These are phyloP conservation scores for Leccinellum luteum DNA, from an alignment of 768 basidiomycete species.

Conservation along the genomic window DNA sequence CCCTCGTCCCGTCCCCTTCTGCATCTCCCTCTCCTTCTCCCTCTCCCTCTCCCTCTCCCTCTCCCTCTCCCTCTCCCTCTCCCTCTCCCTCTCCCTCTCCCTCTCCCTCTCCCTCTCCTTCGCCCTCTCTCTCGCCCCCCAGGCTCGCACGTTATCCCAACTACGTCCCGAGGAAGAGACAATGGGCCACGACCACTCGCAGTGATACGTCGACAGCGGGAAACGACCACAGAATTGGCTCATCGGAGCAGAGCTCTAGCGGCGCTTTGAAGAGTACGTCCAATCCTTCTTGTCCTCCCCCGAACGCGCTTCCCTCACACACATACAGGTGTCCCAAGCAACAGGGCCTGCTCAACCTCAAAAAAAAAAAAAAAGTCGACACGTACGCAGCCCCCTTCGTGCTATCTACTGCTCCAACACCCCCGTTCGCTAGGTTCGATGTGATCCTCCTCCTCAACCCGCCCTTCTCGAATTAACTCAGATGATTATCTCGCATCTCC, in stretches of 20 bases:
- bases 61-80: too few relatives aligned
- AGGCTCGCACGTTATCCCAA: conserved; percentile 69
- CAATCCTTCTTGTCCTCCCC: neutral
- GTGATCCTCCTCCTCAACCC: conserved; percentile 83
- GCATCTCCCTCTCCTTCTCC: too few relatives aligned
- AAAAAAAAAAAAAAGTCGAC: conserved; percentile 67
- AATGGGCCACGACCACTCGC: conserved; percentile 91
- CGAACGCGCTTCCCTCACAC: neutral
- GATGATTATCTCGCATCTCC: conserved; percentile 31
- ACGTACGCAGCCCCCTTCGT: conserved; percentile 65
- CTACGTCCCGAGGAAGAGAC: conserved; percentile 95
- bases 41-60: too few relatives aligned
- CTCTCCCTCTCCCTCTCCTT: conserved; percentile 46
- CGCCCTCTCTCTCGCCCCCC: conserved; percentile 39
- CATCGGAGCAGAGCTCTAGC: conserved; percentile 81
- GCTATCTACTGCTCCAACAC: conserved; percentile 63
- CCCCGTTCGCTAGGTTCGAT: conserved; percentile 78
- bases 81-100: too few relatives aligned
- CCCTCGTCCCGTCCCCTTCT: conserved; percentile 56
- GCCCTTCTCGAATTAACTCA: conserved; percentile 53
- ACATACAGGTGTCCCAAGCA: conserved; percentile 86
- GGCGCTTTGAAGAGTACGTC: conserved; percentile 89
- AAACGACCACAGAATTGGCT: conserved; percentile 96
- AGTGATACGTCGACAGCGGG: conserved; percentile 85
- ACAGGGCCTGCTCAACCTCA: conserved; percentile 70